These are phyloP conservation scores for Lactarius sanguifluus DNA, from an alignment of 768 basidiomycete species.

Conservation along the genomic window DNA sequence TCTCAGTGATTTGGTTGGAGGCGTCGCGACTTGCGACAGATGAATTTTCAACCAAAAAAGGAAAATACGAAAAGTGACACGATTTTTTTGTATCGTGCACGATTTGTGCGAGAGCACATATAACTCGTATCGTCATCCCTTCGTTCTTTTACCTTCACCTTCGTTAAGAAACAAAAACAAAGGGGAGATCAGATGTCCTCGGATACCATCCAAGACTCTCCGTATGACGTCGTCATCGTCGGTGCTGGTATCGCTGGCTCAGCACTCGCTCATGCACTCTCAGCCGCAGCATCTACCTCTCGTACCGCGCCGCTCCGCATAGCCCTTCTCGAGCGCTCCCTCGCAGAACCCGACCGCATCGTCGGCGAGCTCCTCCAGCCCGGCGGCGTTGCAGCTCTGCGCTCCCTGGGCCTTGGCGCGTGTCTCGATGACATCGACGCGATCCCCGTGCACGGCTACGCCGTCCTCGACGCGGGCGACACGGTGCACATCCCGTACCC, in stretches of 20 bases:
- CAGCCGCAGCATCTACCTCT: conserved; percentile 46
- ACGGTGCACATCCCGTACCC: conserved; percentile 92
- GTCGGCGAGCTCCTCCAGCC: conserved; percentile 97
- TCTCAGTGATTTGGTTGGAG: neutral
- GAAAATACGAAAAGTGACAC: conserved; percentile 1
- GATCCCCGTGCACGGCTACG: conserved; percentile 80
- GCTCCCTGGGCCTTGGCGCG: conserved; percentile 70
- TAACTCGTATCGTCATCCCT: neutral
- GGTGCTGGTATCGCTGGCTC: conserved; percentile 91
- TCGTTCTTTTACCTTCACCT: neutral
- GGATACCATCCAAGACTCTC: conserved; percentile 27
- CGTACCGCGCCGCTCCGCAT: conserved; percentile 65
- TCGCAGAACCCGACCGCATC: conserved; percentile 92
- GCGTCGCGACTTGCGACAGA: neutral
- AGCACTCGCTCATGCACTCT: conserved; percentile 83
- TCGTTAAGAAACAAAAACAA: neutral
- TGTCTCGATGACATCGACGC: conserved; percentile 89
- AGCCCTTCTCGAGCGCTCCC: conserved; percentile 85
- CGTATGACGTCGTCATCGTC: conserved; percentile 83
- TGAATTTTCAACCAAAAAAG: neutral
- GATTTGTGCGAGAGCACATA: neutral
- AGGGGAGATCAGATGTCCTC: neutral
- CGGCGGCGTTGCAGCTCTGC: conserved; percentile 76
- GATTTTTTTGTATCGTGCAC: neutral
- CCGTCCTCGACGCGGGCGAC: conserved; percentile 64